phyloP scores from a whole-genome alignment of 148 eudicot genomes.

The Persicaria maculosa region DNA sequence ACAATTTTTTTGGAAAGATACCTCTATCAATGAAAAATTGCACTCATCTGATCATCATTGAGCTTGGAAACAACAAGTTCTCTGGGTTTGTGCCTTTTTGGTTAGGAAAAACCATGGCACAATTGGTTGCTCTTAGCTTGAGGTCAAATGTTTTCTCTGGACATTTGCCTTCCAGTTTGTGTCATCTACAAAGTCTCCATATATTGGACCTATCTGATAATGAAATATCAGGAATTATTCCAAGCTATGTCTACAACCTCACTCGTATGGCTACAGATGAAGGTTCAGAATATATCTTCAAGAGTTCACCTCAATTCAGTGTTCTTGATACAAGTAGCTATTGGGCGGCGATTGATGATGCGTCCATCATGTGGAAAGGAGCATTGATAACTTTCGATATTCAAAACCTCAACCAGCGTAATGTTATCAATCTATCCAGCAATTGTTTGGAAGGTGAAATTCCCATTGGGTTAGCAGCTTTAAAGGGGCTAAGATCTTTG shows the following conservation, averaged over 20 bases:
- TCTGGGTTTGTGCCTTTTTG: no score
- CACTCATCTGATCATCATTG: no score
- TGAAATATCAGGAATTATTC: conserved; percentile 26
- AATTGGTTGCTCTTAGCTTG: no score
- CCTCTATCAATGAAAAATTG: no score
- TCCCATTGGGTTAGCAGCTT: conserved; percentile 27
- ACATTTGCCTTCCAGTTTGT: conserved; percentile 19
- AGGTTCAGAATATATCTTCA: neutral
- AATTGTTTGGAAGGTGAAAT: conserved; percentile 30
- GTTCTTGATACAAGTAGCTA: conserved; percentile 9
- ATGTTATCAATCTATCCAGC: conserved; percentile 38
- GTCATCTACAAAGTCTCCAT: conserved; percentile 25
- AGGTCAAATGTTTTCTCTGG: conserved; percentile 25
- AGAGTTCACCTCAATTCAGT: conserved; percentile 21
- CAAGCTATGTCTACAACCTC: conserved; percentile 22
- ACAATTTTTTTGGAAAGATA: no score
- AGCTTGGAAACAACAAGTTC: no score
- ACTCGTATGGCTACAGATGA: conserved; percentile 17
- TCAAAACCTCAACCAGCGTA: conserved; percentile 32
- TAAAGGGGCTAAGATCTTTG: conserved; percentile 24
- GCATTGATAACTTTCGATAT: conserved; percentile 16
- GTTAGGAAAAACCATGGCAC: no score
- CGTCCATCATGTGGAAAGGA: neutral
- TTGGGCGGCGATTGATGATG: neutral
- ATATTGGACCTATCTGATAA: conserved; percentile 36